Percentiles rank a stretch among this genome's conserved stretches.
phyloP scores from a whole-genome alignment of 78 protist genomes.

The Dictyostelium capitatum region DNA sequence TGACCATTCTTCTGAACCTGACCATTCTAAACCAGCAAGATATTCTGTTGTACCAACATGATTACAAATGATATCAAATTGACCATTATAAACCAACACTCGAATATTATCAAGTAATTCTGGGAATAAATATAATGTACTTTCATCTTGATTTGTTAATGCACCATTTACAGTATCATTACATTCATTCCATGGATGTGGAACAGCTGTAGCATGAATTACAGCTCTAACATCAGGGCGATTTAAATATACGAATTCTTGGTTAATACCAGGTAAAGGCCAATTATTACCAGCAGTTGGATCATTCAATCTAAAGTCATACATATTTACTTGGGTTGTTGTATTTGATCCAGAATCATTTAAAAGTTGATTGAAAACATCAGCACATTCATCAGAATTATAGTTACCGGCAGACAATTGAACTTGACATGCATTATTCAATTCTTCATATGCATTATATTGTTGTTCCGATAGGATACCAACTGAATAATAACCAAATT shows the following conservation, averaged over 20 bases:
- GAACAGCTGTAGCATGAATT: constrained; percentile 7
- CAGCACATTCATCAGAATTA: constrained; percentile 47
- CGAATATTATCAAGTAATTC: not conserved
- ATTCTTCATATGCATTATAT: not conserved
- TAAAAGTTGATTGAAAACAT: constrained; percentile 15
- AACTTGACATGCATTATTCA: constrained; percentile 24
- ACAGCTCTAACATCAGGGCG: constrained; percentile 27
- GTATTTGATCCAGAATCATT: constrained; percentile 33
- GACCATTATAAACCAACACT: constrained; percentile 59
- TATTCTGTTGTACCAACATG: constrained; percentile 67
- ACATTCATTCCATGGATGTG: constrained; percentile 55
- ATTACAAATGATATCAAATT: constrained; percentile 71
- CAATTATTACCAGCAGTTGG: constrained; percentile 41
- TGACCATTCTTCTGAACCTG: constrained; percentile 22
- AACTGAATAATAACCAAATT: constrained; percentile 5
- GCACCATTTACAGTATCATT: constrained; percentile 4
- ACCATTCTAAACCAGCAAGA: constrained; percentile 41
- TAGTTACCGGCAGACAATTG: constrained; percentile 13
- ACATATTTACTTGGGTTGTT: constrained; percentile 45
- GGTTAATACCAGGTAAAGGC: constrained; percentile 42
- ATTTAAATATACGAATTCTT: constrained; percentile 3
- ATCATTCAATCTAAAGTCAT: constrained; percentile 50
- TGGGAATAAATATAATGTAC: constrained; percentile 44
- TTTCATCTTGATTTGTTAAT: constrained; percentile 33
- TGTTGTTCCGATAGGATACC: constrained; percentile 37